These are phyloP conservation scores for Xylariaceae sp. DNA, from an alignment of 2,329 filamentous ascomycete genomes.

Conservation along the genomic window DNA sequence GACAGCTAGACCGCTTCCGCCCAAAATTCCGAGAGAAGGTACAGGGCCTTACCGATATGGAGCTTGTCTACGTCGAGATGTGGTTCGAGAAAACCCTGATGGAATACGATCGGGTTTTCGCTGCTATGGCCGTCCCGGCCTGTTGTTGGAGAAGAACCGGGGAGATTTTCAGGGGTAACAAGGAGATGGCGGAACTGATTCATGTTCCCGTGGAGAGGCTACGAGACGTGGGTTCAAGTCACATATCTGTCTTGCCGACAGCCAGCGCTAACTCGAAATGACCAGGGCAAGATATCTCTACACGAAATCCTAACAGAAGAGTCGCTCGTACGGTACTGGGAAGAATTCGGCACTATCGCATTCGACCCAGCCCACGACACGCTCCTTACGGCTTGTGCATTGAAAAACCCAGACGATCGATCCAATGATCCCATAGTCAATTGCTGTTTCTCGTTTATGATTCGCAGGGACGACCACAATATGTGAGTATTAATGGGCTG, in stretches of 20 bases:
- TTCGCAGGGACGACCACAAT: constrained; percentile 91
- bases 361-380: constrained; percentile 95
- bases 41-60: constrained; percentile 87
- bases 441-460: constrained; percentile 98
- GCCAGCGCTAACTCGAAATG: constrained; percentile 8
- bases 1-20: constrained; percentile 88
- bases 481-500: constrained; percentile 68
- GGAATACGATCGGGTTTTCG: constrained; percentile 98
- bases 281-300: constrained; percentile 86
- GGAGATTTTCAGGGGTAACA: constrained; percentile 96
- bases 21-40: constrained; percentile 97
- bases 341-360: constrained; percentile 97
- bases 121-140: constrained; percentile 96
- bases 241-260: not conserved
- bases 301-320: constrained; percentile 97
- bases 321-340: constrained; percentile 95
- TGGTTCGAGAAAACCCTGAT: constrained; percentile 97
- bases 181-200: constrained; percentile 97
- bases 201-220: constrained; percentile 88
- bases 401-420: constrained; percentile 78
- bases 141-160: constrained; percentile 97
- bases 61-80: constrained; percentile 95
- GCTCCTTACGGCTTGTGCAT: constrained; percentile 86
- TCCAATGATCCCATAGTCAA: constrained; percentile 75
- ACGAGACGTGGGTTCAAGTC: constrained; percentile 71